Base-by-base conservation (phyloP, 768 basidiomycete species). In the Mycena filopes region DNA sequence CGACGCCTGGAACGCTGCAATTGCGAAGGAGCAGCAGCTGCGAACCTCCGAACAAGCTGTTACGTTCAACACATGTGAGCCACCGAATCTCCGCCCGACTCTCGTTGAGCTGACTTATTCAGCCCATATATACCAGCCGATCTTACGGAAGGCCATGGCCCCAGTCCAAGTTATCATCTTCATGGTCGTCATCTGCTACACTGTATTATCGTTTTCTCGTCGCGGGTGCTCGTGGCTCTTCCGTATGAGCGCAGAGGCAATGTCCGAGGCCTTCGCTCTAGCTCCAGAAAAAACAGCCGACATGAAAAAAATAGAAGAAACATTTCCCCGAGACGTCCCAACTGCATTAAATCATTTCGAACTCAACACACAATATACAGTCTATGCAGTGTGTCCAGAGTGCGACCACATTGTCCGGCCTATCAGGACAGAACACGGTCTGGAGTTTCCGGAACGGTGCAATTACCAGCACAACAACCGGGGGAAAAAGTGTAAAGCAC, bases 221-320 rank as follows among this genome's bases (percentile, higher is more conserved):
- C 49, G 49, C 20, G 49, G 49, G 12, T 51, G 49, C 33, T 51
- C 49, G 4, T 51, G 49, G 49, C 29, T 51, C 21, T n/a, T 51
- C 33, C 12, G 18, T 12, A 51, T 51, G 49, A 23, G 31, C 16
- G 29, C 9, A 3, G 49, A 29, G 12, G 21, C 31, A 8, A n/a
- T 51, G 5, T 33, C 18, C 13, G 4, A 51, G 20, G 29, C 49
- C 31, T 36, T 51, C 12, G 13, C 29, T 21, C 4, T 36, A 13
- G 15, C 31, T n/a, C n/a, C 31, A 15, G 49, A 12, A 6, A 8
- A 4, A 4, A n/a, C 29, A 11, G 2, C 3, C 3, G n/a, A 33
- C 16, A 49, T 49, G 49, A 6, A 21, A 9, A n/a, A 13, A n/a
- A 51, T 51, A 9, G 49, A 33, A 31, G 20, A 51, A 18, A 23